Base-by-base conservation (phyloP, 495 filamentous ascomycete genomes). In the Saxophila tyrrhenica region DNA sequence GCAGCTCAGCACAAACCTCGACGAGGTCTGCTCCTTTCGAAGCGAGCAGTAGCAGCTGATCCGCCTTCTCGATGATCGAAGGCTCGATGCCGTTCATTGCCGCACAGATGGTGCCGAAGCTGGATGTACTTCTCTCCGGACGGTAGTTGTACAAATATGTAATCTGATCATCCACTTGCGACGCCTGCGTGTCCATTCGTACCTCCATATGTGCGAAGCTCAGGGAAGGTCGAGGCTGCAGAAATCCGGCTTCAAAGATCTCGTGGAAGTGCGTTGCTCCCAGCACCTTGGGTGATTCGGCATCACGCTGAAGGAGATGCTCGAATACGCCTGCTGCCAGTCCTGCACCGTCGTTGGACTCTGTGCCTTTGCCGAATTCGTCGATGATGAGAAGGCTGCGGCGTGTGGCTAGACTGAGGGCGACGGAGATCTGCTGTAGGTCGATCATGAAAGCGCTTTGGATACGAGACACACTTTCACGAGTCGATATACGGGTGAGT, bases 281-380 rank as follows among this genome's bases (percentile, higher is more conserved):
- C 21, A 96, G 73, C 38, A 96, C 82, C 66, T 88, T 94, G 0
- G 94, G 89, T 39, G 79, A 65, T n/a, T 83, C 73, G 2, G 68
- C 54, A 1, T 73, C 80, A 3, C 77, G 69, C 38, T 68, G 71
- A 2, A 92, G 72, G 23, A 96, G 78, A 65, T 94, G 74, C 58
- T 86, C 77, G 38, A 95, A 81, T 5, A 92, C 80, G 7, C 88
- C 87, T 51, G 81, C 83, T 47, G 87, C 82, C n/a, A 98, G 71
- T 0, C 87, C 94, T 3, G 89, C 85, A 20, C 92, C 92, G 70
- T 92, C 85, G 56, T 75, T 76, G 16, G 78, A 75, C 49, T 87
- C 85, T 0, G 92, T 98, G 8, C 92, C 94, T 70, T 96, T 98
- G 3, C 92, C 92, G 58, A 98, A 97, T 61, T 98, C 94, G 62